phyloP scores from a whole-genome alignment of 805 yeast species.

The Monosporozyma siamensis region DNA sequence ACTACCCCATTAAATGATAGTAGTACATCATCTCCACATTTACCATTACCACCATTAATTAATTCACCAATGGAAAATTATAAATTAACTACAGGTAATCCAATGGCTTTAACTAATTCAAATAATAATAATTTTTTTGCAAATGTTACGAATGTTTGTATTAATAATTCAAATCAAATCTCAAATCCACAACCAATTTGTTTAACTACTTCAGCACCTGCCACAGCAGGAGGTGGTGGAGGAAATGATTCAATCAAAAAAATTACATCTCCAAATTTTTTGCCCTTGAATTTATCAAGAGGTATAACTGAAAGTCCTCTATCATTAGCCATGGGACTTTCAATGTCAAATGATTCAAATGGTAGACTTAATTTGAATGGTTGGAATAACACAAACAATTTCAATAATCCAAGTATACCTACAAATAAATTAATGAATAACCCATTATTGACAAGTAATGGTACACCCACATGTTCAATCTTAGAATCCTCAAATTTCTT shows the following conservation, averaged over 20 bases:
- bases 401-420: neutral
- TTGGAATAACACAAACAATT: neutral
- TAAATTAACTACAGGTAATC: neutral
- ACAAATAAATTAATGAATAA: slow-evolving; percentile 1
- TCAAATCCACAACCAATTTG: slow-evolving; percentile 1
- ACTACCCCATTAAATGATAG: neutral
- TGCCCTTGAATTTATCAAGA: slow-evolving; percentile 25
- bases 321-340: neutral
- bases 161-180: neutral
- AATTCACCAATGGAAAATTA: slow-evolving; percentile 1
- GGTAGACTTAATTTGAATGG: neutral
- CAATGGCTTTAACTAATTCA: neutral
- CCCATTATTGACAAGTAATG: neutral
- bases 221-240: neutral
- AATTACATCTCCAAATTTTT: slow-evolving; percentile 24
- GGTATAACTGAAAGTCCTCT: slow-evolving; percentile 27
- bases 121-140: neutral
- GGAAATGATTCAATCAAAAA: slow-evolving; percentile 10
- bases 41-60: neutral
- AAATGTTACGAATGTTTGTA: neutral
- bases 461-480: neutral
- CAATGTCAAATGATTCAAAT: neutral
- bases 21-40: neutral
- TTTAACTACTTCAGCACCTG: slow-evolving; percentile 7
- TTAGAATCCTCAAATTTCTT: neutral